Base-by-base conservation (phyloP, 1,284 basidiomycete genomes). In the Mycena citricolor region DNA sequence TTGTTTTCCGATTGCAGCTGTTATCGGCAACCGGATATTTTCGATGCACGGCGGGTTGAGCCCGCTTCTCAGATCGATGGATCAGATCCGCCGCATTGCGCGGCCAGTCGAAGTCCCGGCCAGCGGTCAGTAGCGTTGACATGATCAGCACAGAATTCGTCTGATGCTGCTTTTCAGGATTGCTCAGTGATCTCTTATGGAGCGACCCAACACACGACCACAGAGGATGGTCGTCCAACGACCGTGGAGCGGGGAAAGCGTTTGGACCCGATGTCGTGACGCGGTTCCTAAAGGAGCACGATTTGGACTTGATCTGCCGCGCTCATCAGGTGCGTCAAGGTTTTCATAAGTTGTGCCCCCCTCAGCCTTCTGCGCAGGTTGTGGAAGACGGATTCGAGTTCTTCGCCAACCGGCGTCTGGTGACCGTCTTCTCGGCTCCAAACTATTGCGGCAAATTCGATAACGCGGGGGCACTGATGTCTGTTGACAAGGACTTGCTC, bases 311-410 rank as follows among this genome's bases (percentile, higher is more conserved):
- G 61, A 98, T 99, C 62, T 98, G 94, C 71, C 81, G 95, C 69
- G 94, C 94, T 61, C 94, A 98, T 77, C 92, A 97, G 77, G 88
- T 86, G 59, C 55, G 82, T 69, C 19, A 17, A 14, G 28, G 30
- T 26, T 17, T 24, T 8, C 44, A 21, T 46, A 30, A 30, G 44
- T 49, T 30, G 16, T 32, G 3, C 54, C 42, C 12, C 4, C 1
- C 1, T 37, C 26, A 17, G 43, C 31, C 25, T 37, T 10, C 31
- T 32, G 39, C 40, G 4, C 57, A 91, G 85, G 95, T 99, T 62
- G 95, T 99, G 39, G 95, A 99, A 66, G 95, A 99, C 58, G 95
- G 95, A 16, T 99, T 98, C 68, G 95, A 99, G 67, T 99, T 99
- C 71, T 99, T 97, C 60, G 94, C 94, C 40, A 97, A 98, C 69